A percentile compares a stretch with the other conserved stretches of the same genome.
These are phyloP conservation scores for Helicostylum pulchrum DNA, from an alignment of 192 early-diverging fungal species.

Conservation along the genomic window DNA sequence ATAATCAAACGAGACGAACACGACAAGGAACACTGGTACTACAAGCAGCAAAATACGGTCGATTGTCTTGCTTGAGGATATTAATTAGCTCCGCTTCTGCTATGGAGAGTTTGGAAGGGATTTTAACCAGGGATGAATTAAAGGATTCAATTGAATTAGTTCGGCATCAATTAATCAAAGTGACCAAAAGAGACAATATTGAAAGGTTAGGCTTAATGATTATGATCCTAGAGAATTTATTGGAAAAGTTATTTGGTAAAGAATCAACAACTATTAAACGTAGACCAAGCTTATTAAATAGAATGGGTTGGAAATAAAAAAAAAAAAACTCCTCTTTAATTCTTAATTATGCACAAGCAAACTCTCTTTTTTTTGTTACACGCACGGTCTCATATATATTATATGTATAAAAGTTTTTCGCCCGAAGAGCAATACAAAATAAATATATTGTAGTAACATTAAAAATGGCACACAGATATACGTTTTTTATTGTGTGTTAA, in stretches of 20 bases:
- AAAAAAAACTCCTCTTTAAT: neutral
- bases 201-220: neutral
- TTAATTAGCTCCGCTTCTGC: conserved; percentile 12
- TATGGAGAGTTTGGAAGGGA: neutral
- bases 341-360: no score
- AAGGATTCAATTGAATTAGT: conserved; percentile 7
- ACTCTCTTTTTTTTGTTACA: no score
- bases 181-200: neutral
- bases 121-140: conserved; percentile 12
- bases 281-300: conserved; percentile 3
- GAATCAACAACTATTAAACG: neutral
- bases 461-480: neutral
- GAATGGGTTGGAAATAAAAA: conserved; percentile 12
- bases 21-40: conserved; percentile 19
- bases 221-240: conserved; percentile 10
- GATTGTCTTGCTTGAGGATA: conserved; percentile 20
- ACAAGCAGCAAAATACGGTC: conserved; percentile 35
- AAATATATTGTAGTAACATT: neutral
- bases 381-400: no score
- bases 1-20: conserved; percentile 13
- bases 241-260: neutral
- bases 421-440: neutral
- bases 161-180: conserved; percentile 2
- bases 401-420: no score
- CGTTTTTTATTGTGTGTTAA: no score